Base-by-base conservation (phyloP, 257 asterid genomes). In the Solanum rostratum region DNA sequence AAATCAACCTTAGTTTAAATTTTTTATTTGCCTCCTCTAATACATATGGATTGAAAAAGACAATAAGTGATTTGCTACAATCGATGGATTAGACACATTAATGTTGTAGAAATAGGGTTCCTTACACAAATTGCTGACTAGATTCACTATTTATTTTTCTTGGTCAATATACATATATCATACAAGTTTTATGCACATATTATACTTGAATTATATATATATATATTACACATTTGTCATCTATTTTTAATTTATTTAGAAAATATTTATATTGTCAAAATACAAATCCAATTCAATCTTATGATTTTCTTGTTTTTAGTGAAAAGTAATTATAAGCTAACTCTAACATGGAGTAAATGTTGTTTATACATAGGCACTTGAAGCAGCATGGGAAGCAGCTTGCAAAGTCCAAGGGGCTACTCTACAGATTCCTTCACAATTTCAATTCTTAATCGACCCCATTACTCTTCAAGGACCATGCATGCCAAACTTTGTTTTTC, bases 381-480 rank as follows among this genome's bases (percentile, higher is more conserved):
- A 90, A 83, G 90, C 88, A 83, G 96, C 97, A 30, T 93, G 98
- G 98, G 88, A 88, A 79, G 89, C 87, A 70, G 96, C 97, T 29
- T 95, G 98, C 87, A 88, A 82, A 83, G 88, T 90, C 13, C 50
- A 86, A 3, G 95, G 97, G 84, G 94, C 95, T 45, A 85, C 87
- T 0, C 65, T 95, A 7, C 82, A 81, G 55, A 86, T 93, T 83
- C 98, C 98, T 74, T 65, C 91, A 15, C 89, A 84, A 50, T 84
- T 46, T 54, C 87, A 87, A 85, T 92, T 95, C 78, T 85, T 93
- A 70, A 93, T 95, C 83, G 91, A 92, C 81, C 96, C 98, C 20
- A 80, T 90, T 18, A 92, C 90, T 52, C 97, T 95, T 74, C 90
- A 92, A 89, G 97, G 97, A 16, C 97, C 97, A 53, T 95, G 97